Evolutionary conservation across 2,329 filamentous ascomycete genomes (phyloP).

Genomic region (Diaporthe ilicicola): DNA sequence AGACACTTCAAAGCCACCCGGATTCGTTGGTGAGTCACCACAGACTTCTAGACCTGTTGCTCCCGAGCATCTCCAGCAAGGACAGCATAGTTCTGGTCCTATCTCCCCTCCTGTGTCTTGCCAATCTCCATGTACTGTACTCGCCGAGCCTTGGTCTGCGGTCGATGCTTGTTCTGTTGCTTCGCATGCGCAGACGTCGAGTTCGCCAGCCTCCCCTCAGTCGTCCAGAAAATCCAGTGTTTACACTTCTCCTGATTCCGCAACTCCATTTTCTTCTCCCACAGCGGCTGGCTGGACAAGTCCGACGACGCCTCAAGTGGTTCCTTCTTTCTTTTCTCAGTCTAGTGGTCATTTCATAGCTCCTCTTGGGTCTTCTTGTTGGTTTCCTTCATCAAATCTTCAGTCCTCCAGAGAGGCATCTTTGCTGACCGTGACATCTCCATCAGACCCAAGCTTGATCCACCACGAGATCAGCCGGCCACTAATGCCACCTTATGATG

Average conservation of each 20-base stretch:
- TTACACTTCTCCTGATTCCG: constrained; percentile 43
- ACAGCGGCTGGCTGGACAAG: constrained; percentile 42
- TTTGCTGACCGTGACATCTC: constrained; percentile 46
- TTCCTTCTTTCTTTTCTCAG: constrained; percentile 60
- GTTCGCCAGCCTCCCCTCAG: constrained; percentile 40
- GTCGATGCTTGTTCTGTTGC: constrained; percentile 41
- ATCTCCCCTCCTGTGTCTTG: constrained; percentile 38
- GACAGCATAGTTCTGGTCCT: constrained; percentile 37
- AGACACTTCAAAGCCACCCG: constrained; percentile 53
- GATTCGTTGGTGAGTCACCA: constrained; percentile 66
- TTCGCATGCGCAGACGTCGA: constrained; percentile 35
- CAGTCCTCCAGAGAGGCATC: constrained; percentile 29
- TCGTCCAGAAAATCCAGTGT: constrained; percentile 41
- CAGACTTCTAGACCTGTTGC: constrained; percentile 45
- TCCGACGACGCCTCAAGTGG: constrained; percentile 41
- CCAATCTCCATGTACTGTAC: constrained; percentile 36
- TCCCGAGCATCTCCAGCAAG: constrained; percentile 17
- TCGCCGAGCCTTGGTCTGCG: constrained; percentile 38
- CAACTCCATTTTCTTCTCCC: constrained; percentile 45
- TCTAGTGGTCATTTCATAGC: constrained; percentile 61
- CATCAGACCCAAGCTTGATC: constrained; percentile 64
- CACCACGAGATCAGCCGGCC: constrained; percentile 62
- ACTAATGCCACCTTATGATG: constrained; percentile 61
- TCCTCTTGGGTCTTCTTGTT: constrained; percentile 61
- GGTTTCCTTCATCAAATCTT: constrained; percentile 53